Base-by-base conservation (phyloP, 306 rosid species). In the Ochetophila trinervis region DNA sequence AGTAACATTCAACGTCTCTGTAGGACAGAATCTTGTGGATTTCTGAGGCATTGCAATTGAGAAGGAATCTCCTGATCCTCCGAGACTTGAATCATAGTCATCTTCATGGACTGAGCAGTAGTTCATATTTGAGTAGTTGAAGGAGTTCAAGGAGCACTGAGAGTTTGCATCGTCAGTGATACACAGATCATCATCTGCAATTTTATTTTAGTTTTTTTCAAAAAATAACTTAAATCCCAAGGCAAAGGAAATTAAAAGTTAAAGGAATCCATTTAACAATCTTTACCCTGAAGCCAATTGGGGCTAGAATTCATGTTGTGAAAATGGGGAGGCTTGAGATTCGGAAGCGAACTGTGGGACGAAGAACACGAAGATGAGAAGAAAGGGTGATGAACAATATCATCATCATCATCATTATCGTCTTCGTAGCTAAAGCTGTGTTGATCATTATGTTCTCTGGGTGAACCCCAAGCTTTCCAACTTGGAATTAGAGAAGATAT, bases 11-110 rank as follows among this genome's bases (percentile, higher is more conserved):
- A 19, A 36, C 24, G 37, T 78, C 24, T 81, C 65, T 34, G 56
- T 14, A 49, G 97, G 97, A 66, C 88, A 80, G 70, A 91, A 88
- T 55, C 97, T 86, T 32, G 96, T 83, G 21, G 71, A 68, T 42
- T 73, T 70, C 57, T 75, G 80, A n/a, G 67, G 27, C 62, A 62
- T 81, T 65, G 65, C 77, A 4, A 44, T 62, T 54, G 66, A 42
- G 36, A 59, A 5, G 1, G 67, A 21, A 8, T 87, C 88, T 55
- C 58, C 36, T 60, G n/a, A 20, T 19, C 63, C 48, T 8, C 40
- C 19, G 24, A 48, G 21, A 66, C 19, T 65, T 53, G 47, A n/a
- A 5, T 60, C 77, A 16, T 49, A 42, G 18, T 86, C 95, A 5
- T 79, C 80, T 69, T 87, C 95, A 51, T 71, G 54, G 76, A 72